These are phyloP conservation scores for Ceratocystis ficicola DNA, from an alignment of 2,329 filamentous ascomycete genomes.

Conservation along the genomic window DNA sequence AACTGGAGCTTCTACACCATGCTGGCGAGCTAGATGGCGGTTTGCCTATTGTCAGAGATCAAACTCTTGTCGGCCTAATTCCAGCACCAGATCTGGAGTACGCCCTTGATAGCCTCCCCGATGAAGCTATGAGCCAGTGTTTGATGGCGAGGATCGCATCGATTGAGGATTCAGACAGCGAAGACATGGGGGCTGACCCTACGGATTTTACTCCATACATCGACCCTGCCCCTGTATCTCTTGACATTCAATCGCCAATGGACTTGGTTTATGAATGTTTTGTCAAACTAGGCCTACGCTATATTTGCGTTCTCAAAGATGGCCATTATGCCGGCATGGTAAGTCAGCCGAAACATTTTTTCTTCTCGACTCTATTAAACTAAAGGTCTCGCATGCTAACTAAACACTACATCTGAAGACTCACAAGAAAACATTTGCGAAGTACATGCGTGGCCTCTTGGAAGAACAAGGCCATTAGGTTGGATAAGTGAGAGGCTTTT, in stretches of 20 bases:
- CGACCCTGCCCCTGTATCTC: conserved; percentile 75
- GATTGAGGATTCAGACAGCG: conserved; percentile 53
- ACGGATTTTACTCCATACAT: conserved; percentile 86
- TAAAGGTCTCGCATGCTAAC: neutral
- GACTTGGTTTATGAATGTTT: conserved; percentile 96
- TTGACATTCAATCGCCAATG: conserved; percentile 84
- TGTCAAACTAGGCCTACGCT: conserved; percentile 81
- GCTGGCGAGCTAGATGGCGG: conserved; percentile 87
- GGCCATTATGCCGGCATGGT: conserved; percentile 84
- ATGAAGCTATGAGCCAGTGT: conserved; percentile 63
- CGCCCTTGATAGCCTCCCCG: conserved; percentile 69
- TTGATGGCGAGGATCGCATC: conserved; percentile 62
- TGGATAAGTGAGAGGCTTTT: neutral
- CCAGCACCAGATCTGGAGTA: conserved; percentile 90
- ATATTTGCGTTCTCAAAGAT: conserved; percentile 77
- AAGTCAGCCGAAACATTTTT: conserved; percentile 29
- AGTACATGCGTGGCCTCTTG: conserved; percentile 78
- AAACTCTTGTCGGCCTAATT: conserved; percentile 75
- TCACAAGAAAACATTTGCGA: conserved; percentile 95
- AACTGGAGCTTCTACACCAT: conserved; percentile 69
- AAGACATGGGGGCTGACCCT: conserved; percentile 42
- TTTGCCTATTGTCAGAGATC: conserved; percentile 69
- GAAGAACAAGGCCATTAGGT: conserved; percentile 32
- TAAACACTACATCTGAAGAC: conserved; percentile 36
- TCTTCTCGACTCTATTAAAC: neutral